Evolutionary conservation across 2,329 filamentous ascomycete genomes (phyloP).

Genomic region (Stachybotrys echinatus): DNA sequence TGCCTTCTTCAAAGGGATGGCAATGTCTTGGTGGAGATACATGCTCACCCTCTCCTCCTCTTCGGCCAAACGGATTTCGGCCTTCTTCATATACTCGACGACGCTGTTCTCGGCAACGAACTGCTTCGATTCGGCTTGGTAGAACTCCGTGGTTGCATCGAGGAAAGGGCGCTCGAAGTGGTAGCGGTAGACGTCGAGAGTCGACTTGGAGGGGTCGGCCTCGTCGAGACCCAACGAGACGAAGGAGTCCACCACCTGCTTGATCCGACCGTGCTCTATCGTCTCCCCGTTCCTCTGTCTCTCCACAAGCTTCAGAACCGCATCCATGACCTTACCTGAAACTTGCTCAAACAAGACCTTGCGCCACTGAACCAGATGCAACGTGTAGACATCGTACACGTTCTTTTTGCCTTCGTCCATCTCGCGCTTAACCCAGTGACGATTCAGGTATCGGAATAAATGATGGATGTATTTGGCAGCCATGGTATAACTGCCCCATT

Average conservation of each 20-base stretch:
- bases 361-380: constrained; percentile 95
- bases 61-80: constrained; percentile 80
- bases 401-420: constrained; percentile 99
- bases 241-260: constrained; percentile 94
- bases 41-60: constrained; percentile 91
- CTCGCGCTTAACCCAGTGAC: constrained; percentile 98
- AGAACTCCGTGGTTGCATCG: constrained; percentile 76
- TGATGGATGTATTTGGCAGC: constrained; percentile 98
- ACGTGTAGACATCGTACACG: constrained; percentile 95
- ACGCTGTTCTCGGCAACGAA: constrained; percentile 97
- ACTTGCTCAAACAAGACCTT: constrained; percentile 83
- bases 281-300: constrained; percentile 97
- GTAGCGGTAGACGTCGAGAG: constrained; percentile 86
- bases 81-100: constrained; percentile 99
- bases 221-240: constrained; percentile 93
- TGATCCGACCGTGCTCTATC: constrained; percentile 95
- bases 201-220: constrained; percentile 86
- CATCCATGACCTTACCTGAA: constrained; percentile 85
- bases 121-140: constrained; percentile 84
- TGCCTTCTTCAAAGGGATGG: constrained; percentile 72
- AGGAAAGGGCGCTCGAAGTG: constrained; percentile 95
- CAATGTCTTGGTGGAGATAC: constrained; percentile 89
- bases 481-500: constrained; percentile 94
- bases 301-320: constrained; percentile 90
- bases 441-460: constrained; percentile 90